Conservation (phyloP, 2,329 filamentous ascomycete species). For the Cladophialophora immunda region DNA sequence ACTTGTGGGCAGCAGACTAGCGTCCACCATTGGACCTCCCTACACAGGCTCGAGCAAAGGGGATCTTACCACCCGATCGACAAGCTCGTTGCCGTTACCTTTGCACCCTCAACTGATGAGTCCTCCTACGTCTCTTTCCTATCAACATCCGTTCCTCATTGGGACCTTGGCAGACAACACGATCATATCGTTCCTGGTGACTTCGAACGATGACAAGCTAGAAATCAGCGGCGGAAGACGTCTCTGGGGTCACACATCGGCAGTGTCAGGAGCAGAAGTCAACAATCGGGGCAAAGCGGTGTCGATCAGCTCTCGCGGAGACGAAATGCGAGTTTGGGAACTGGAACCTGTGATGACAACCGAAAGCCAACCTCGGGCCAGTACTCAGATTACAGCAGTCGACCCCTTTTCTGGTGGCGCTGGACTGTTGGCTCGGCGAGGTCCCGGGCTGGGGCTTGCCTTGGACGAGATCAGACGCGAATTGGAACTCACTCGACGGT, state of each 20-base stretch:
- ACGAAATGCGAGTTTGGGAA: conserved; percentile 87
- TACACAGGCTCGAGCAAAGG: conserved; percentile 22
- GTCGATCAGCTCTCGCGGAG: conserved; percentile 82
- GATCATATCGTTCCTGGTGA: conserved; percentile 81
- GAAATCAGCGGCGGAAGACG: conserved; percentile 76
- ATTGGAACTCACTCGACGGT: conserved; percentile 61
- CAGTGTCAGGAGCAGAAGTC: conserved; percentile 84
- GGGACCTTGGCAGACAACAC: conserved; percentile 89
- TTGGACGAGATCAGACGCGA: conserved; percentile 50
- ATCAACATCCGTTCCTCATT: conserved; percentile 85
- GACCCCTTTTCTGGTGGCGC: conserved; percentile 34
- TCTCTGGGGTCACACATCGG: conserved; percentile 91
- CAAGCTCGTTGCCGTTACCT: conserved; percentile 44
- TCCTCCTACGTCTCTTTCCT: conserved; percentile 71
- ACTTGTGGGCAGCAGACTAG: conserved; percentile 32
- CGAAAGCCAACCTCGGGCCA: conserved; percentile 55
- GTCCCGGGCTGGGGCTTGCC: conserved; percentile 45
- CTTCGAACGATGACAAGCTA: conserved; percentile 71
- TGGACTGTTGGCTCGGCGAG: conserved; percentile 42
- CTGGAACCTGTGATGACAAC: conserved; percentile 68
- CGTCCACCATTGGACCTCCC: conserved; percentile 36
- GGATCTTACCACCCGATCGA: conserved; percentile 39
- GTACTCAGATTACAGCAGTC: conserved; percentile 61
- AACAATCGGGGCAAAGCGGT: conserved; percentile 86
- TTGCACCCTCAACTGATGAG: conserved; percentile 46